These are phyloP conservation scores for Dalbergia cochinchinensis DNA, from an alignment of 306 rosid species.

Conservation along the genomic window DNA sequence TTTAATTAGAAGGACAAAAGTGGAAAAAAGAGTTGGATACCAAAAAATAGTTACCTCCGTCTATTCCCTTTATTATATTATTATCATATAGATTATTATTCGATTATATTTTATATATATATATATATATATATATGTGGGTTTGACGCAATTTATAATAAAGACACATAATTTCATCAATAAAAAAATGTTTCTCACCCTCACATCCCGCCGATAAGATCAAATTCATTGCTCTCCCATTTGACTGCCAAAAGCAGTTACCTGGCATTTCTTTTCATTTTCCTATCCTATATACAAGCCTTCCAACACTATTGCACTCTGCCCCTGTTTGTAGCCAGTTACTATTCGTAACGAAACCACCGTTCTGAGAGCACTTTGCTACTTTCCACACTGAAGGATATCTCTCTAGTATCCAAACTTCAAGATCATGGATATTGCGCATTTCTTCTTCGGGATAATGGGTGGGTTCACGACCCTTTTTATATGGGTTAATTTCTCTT, in stretches of 20 bases:
- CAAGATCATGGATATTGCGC: conserved; percentile 57
- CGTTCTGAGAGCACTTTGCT: neutral
- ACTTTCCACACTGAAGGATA: conserved; percentile 9
- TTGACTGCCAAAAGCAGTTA: neutral
- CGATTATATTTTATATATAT: too few relatives aligned
- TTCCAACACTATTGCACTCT: neutral
- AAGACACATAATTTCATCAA: too few relatives aligned
- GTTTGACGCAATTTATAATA: too few relatives aligned
- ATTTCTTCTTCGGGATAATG: conserved; percentile 73
- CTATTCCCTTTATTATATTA: too few relatives aligned
- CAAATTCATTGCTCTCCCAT: too few relatives aligned
- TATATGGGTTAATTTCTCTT: neutral
- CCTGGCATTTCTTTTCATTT: neutral
- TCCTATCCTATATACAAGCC: conserved; percentile 19
- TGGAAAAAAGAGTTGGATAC: too few relatives aligned
- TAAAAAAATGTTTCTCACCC: too few relatives aligned
- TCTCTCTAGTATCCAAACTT: conserved; percentile 30
- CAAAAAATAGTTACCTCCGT: too few relatives aligned
- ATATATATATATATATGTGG: too few relatives aligned
- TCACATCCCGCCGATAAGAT: too few relatives aligned
- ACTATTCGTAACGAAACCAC: neutral
- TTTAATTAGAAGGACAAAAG: too few relatives aligned
- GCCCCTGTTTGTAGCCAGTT: neutral
- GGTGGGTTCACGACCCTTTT: conserved; percentile 53
- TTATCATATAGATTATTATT: too few relatives aligned